Percentiles rank a stretch among this genome's conserved stretches.
phyloP scores from a whole-genome alignment of 257 asterid species.

The Capsicum chinense region DNA sequence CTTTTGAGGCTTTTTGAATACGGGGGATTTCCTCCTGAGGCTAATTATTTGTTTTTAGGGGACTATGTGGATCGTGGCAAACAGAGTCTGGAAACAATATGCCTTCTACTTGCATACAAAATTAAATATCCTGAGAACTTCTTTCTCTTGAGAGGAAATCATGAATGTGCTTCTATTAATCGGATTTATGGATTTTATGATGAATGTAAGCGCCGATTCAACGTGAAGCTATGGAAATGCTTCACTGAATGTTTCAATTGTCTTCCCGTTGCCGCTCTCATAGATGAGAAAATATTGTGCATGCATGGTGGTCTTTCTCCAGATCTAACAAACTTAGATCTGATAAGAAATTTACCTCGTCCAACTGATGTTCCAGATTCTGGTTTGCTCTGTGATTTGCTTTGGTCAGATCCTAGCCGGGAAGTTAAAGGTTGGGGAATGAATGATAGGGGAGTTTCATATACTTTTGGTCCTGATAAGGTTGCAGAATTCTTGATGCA shows the following conservation, averaged over 20 bases:
- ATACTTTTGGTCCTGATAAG: slow-evolving; percentile 78
- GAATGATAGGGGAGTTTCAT: slow-evolving; percentile 82
- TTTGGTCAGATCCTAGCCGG: slow-evolving; percentile 79
- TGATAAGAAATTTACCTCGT: slow-evolving; percentile 66
- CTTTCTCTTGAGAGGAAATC: slow-evolving; percentile 77
- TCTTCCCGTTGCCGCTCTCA: slow-evolving; percentile 80
- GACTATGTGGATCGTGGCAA: slow-evolving; percentile 82
- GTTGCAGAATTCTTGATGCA: slow-evolving; percentile 82
- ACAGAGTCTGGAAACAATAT: slow-evolving; percentile 75
- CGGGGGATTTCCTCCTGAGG: slow-evolving; percentile 80
- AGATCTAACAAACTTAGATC: slow-evolving; percentile 66
- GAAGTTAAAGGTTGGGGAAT: slow-evolving; percentile 82
- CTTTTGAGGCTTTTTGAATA: slow-evolving; percentile 73
- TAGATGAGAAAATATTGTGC: slow-evolving; percentile 76
- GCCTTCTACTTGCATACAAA: slow-evolving; percentile 78
- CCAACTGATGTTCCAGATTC: slow-evolving; percentile 78
- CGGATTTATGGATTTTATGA: slow-evolving; percentile 79
- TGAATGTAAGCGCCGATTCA: slow-evolving; percentile 75
- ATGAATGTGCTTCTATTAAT: slow-evolving; percentile 74
- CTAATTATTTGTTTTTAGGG: slow-evolving; percentile 74
- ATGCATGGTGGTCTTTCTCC: slow-evolving; percentile 90
- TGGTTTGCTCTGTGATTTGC: slow-evolving; percentile 76
- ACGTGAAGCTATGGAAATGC: slow-evolving; percentile 68
- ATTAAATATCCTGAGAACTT: slow-evolving; percentile 77
- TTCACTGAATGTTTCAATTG: slow-evolving; percentile 76